Evolutionary conservation across 139 green algal species (phyloP).

Genomic region (Chlamydomonas incerta): DNA sequence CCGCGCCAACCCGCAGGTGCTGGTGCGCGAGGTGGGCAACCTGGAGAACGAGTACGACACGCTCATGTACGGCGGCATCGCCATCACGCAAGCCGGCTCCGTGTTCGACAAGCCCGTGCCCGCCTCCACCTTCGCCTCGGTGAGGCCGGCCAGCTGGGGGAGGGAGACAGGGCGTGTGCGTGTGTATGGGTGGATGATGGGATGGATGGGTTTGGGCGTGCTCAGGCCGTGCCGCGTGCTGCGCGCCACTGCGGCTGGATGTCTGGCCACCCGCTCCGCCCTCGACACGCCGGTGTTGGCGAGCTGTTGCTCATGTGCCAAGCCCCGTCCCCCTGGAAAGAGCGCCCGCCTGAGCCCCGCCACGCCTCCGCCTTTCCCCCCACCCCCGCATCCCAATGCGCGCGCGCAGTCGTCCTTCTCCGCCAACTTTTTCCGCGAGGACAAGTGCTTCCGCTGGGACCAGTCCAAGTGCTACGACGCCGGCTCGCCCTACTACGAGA

Average conservation of each 20-base stretch:
- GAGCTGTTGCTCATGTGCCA: too few relatives aligned
- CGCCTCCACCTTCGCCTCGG: slow-evolving; percentile 24
- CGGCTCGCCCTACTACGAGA: slow-evolving; percentile 26
- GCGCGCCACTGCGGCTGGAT: too few relatives aligned
- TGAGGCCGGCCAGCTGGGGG: background rate
- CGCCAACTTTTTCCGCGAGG: slow-evolving; percentile 21
- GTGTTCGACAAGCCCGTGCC: background rate
- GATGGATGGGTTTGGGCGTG: too few relatives aligned
- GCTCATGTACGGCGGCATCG: slow-evolving; percentile 40
- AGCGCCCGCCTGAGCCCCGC: background rate
- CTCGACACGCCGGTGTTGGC: too few relatives aligned
- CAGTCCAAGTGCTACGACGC: background rate
- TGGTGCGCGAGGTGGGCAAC: background rate
- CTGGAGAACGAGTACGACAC: slow-evolving; percentile 43
- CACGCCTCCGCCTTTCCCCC: too few relatives aligned
- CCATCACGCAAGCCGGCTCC: background rate
- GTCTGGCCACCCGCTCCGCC: too few relatives aligned
- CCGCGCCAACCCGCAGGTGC: background rate
- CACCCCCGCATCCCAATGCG: background rate
- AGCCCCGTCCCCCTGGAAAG: too few relatives aligned
- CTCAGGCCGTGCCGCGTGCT: too few relatives aligned
- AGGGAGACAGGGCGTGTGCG: background rate
- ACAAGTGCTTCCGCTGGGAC: slow-evolving; percentile 28
- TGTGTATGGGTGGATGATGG: too few relatives aligned
- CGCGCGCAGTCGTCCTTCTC: background rate